A percentile compares a stretch with the other conserved stretches of the same genome.
Conservation (phyloP, 352 stramenopile species). For the Globisporangium nagaii region DNA sequence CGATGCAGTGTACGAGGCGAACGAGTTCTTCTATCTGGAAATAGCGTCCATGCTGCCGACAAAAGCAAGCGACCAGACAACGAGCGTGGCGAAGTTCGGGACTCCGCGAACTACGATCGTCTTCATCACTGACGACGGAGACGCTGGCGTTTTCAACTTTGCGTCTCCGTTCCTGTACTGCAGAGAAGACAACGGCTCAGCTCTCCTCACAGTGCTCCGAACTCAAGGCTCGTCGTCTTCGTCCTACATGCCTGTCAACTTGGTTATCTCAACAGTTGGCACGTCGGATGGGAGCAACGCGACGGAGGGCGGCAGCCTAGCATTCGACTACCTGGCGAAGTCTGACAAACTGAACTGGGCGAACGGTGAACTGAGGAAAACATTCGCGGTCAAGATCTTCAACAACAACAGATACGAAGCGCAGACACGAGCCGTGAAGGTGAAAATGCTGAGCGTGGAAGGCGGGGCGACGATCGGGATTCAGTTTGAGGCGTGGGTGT, state of each 20-base stretch:
- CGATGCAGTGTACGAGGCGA: constrained; percentile 50
- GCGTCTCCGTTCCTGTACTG: constrained; percentile 45
- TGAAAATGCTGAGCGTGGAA: constrained; percentile 38
- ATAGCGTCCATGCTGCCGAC: constrained; percentile 27
- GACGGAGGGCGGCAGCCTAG: constrained; percentile 48
- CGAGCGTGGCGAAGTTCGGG: constrained; percentile 33
- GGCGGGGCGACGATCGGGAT: constrained; percentile 49
- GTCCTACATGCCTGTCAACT: constrained; percentile 48
- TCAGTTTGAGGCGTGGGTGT: constrained; percentile 48
- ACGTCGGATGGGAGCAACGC: constrained; percentile 45
- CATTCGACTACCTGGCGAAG: constrained; percentile 56
- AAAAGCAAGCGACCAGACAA: constrained; percentile 24
- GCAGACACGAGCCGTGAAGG: constrained; percentile 37
- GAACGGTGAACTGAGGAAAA: constrained; percentile 45
- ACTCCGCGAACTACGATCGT: constrained; percentile 21
- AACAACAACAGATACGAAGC: constrained; percentile 67
- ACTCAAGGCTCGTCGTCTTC: constrained; percentile 47
- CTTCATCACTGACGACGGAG: constrained; percentile 55
- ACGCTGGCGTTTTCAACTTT: constrained; percentile 64
- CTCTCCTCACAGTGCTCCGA: constrained; percentile 45
- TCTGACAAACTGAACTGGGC: constrained; percentile 50
- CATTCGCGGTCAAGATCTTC: constrained; percentile 57
- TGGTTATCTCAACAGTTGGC: constrained; percentile 41
- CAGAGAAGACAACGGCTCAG: constrained; percentile 56
- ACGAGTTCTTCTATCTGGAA: constrained; percentile 64